A percentile compares a stretch with the other conserved stretches of the same genome.
Evolutionary conservation across 192 early-diverging fungal genomes (phyloP).

Genomic region (Phlyctochytrium planicorne): DNA sequence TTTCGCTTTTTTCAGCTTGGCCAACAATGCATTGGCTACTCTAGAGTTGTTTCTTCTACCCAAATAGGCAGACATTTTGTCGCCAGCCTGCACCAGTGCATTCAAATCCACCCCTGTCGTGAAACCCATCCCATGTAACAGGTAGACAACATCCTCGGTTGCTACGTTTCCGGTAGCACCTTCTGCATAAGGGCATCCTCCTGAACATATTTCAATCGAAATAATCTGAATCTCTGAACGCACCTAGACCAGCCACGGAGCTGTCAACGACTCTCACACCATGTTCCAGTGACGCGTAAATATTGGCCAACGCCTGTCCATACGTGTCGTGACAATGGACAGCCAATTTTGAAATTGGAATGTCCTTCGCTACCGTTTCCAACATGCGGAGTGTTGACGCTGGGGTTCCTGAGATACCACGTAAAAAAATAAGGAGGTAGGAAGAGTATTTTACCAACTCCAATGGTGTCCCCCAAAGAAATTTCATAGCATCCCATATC

Average conservation of each 20-base stretch:
- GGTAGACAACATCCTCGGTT: slow-evolving; percentile 94
- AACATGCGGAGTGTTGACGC: slow-evolving; percentile 66
- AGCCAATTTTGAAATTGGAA: slow-evolving; percentile 76
- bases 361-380: slow-evolving; percentile 61
- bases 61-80: slow-evolving; percentile 84
- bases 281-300: slow-evolving; percentile 72
- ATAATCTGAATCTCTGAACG: background rate
- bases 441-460: slow-evolving; percentile 70
- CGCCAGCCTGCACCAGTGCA: slow-evolving; percentile 72
- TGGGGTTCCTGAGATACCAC: slow-evolving; percentile 29
- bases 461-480: slow-evolving; percentile 94
- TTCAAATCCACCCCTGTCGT: slow-evolving; percentile 77
- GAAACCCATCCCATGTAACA: slow-evolving; percentile 83
- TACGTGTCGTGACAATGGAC: slow-evolving; percentile 98
- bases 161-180: slow-evolving; percentile 97
- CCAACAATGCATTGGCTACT: slow-evolving; percentile 42
- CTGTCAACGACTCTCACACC: slow-evolving; percentile 93
- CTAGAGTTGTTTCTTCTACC: slow-evolving; percentile 61
- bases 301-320: slow-evolving; percentile 94
- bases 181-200: slow-evolving; percentile 94
- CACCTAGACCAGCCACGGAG: slow-evolving; percentile 86
- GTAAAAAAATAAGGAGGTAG: slow-evolving; percentile 18
- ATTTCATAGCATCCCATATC: slow-evolving; percentile 98
- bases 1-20: slow-evolving; percentile 23
- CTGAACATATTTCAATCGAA: slow-evolving; percentile 20